Conservation (phyloP, 1,284 basidiomycete genomes). For the Somion occarium region DNA sequence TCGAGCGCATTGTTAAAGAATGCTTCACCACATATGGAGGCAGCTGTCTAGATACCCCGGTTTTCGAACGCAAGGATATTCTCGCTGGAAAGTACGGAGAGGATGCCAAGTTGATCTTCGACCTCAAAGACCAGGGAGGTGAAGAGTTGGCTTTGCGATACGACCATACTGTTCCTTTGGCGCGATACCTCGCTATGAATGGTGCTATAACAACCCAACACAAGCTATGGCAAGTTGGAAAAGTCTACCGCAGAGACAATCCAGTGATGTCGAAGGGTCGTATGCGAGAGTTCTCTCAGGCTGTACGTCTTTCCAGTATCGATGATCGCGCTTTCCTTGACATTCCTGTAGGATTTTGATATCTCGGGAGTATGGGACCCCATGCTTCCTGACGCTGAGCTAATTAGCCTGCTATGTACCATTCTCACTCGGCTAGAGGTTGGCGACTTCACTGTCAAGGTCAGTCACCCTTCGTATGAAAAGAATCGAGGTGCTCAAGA, state of each 20-base stretch:
- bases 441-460: slow-evolving; percentile 93
- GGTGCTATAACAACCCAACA: slow-evolving; percentile 65
- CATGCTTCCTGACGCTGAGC: slow-evolving; percentile 97
- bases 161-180: slow-evolving; percentile 96
- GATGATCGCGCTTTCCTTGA: slow-evolving; percentile 19
- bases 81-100: slow-evolving; percentile 96
- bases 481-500: not conserved
- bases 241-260: slow-evolving; percentile 95
- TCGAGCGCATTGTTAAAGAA: slow-evolving; percentile 86
- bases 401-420: slow-evolving; percentile 82
- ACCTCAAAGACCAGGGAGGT: slow-evolving; percentile 97
- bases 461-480: too few relatives aligned
- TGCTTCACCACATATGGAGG: slow-evolving; percentile 90
- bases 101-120: slow-evolving; percentile 97
- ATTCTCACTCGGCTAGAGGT: slow-evolving; percentile 83
- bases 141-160: slow-evolving; percentile 94
- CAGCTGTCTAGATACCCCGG: slow-evolving; percentile 93
- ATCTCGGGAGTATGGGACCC: slow-evolving; percentile 92
- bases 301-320: slow-evolving; percentile 48
- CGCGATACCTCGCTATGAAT: slow-evolving; percentile 94
- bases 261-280: slow-evolving; percentile 98
- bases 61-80: slow-evolving; percentile 97
- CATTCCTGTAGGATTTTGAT: slow-evolving; percentile 81
- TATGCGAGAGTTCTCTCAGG: slow-evolving; percentile 99
- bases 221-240: slow-evolving; percentile 97